Evolutionary conservation across 2,329 filamentous ascomycete genomes (phyloP), one percentile per base, ranked within the genome.

Genomic region (Coleophoma eucalyptorum): DNA sequence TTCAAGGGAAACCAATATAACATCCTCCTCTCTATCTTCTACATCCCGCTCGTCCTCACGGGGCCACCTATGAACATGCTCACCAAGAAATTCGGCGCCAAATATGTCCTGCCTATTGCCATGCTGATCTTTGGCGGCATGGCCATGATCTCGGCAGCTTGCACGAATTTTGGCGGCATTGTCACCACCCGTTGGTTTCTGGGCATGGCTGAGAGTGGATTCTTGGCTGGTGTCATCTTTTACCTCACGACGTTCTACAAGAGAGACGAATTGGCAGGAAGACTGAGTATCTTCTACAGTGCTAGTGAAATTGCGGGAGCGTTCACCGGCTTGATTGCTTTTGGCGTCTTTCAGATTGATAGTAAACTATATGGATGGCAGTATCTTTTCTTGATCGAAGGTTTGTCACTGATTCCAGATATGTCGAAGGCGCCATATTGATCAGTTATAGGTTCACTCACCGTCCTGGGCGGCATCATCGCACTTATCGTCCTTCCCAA

Each of bases 201-300:
- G 3, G 79, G 79, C 16, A 60, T 80, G 15, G 68, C 72, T 12
- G 79, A 81, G 53, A 73, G 72, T 35, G 76, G 76, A 5, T 73
- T 80, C 43, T 76, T 79, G 52, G 78, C 78, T 0, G 76, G 75
- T 4, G 71, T 80, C 11, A 72, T 79, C 31, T 83, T 79, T 59
- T 79, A 83, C 50, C 67, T 84, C 3, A 80, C 78, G 1, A 81
- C 82, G 71, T 86, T 81, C 79, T 86, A 85, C 54, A 80, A 78
- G 51, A 70, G 78, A 12, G 73, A 78, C 44, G 81, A 85, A 60
- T 69, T 78, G 40, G 79, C 81, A 48, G 81, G 76, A 47, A 71
- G 81, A 3, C 76, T 84, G 40, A 77, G 79, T 4, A 69, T 84
- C 5, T 85, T 84, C 61, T 83, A 80, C 58, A 79, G 74, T 40